Evolutionary conservation across 2,329 filamentous ascomycete species (phyloP).

Genomic region (Cercospora citrullina): DNA sequence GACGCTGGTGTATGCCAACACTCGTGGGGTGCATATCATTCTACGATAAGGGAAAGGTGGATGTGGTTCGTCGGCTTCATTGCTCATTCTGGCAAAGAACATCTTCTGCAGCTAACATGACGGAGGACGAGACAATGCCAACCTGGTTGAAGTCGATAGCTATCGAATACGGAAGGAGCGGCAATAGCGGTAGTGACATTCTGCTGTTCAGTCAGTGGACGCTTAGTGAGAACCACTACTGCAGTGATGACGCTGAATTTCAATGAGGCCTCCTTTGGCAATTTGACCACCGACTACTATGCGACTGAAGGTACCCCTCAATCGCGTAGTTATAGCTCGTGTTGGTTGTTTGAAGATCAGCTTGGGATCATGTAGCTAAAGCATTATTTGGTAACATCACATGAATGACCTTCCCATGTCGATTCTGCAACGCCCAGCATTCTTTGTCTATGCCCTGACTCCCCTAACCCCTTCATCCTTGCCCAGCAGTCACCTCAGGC

Average conservation of each 20-base stretch:
- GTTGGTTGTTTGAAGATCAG: conserved; percentile 1
- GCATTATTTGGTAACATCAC: background rate
- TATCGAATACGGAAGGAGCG: background rate
- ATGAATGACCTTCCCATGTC: background rate
- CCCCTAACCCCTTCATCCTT: background rate
- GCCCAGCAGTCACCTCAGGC: background rate
- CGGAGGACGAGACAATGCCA: background rate
- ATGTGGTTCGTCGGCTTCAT: background rate
- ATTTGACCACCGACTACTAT: background rate
- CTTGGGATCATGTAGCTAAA: background rate
- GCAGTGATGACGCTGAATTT: background rate
- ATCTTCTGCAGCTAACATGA: background rate
- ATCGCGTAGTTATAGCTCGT: background rate
- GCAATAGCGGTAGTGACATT: background rate
- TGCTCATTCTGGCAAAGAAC: background rate
- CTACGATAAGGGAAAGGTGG: background rate
- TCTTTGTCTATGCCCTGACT: background rate
- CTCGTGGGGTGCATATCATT: background rate
- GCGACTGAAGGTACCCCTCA: background rate
- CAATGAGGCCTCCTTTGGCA: background rate
- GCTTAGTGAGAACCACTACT: background rate
- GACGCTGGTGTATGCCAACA: background rate
- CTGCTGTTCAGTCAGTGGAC: background rate
- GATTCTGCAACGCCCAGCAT: background rate
- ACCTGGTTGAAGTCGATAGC: background rate